Evolutionary conservation across 176 grass and related monocot genomes (phyloP), one percentile per base, ranked within the genome.

Genomic region (Triticum timopheevii): DNA sequence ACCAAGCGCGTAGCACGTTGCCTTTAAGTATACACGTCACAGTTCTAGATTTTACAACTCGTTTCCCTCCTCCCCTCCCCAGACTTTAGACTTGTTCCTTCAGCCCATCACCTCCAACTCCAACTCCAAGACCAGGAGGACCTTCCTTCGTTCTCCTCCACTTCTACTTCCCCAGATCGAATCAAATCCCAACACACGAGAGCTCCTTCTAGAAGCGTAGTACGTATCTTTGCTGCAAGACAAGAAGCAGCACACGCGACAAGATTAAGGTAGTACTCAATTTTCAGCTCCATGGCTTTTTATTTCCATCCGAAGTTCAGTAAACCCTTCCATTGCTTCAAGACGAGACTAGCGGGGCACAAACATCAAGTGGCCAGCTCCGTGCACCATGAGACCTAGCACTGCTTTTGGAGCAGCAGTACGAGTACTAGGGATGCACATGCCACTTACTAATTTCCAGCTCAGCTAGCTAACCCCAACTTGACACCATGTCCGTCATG

Each of bases 1-100:
- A 66, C 35, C 16, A 49, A 44, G 40, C 73, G 38, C 27, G 36
- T 52, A 38, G 0, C 1, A 73, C 15, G 47, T 50, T 17, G 16
- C 35, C 36, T 79, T 88, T 83, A 84, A 84, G 72, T 88, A 79
- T 65, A 83, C 62, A 78, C 80, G 80, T 83, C 86, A 72, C 19
- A 6, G 27, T 80, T 59, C 56, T 8, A 59, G 56, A 59, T 59
- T 70, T 73, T 38, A 68, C 80, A 77, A 69, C 52, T 69, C 84
- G 16, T 50, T n/a, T 35, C 54, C 33, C 7, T 28, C 8, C 35
- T 23, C 27, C 10, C 17, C 13, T 19, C 22, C 4, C 64, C n/a
- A 0, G 50, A 54, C 27, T 22, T 47, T 49, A 27, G 73, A 76
- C 45, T 54, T 56, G 24, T 52, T 76, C 36, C 78, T 44, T 65